Evolutionary conservation across 2,329 filamentous ascomycete genomes (phyloP).

Genomic region (Chrysosporium queenslandicum): DNA sequence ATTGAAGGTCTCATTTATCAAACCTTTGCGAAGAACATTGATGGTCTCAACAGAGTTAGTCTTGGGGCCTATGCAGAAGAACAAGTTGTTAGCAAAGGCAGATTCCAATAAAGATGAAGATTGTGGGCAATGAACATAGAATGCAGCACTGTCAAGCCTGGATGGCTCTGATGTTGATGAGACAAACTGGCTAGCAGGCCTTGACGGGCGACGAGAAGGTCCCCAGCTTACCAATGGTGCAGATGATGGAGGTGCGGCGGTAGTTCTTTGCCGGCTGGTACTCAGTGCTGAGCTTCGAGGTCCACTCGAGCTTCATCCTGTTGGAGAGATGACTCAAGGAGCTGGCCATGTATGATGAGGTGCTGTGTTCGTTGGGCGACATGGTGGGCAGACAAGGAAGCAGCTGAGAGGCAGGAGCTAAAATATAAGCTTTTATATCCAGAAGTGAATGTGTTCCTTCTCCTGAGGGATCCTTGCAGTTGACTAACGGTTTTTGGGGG

Average conservation of each 20-base stretch:
- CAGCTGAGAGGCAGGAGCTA: not conserved
- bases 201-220: not conserved
- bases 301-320: slow-evolving; percentile 61
- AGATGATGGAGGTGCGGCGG: slow-evolving; percentile 95
- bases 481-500: not conserved
- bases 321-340: slow-evolving; percentile 79
- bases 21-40: slow-evolving; percentile 72
- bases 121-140: no score
- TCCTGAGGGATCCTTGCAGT: not conserved
- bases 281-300: slow-evolving; percentile 76
- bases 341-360: slow-evolving; percentile 46
- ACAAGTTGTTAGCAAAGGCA: not conserved
- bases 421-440: slow-evolving; percentile 1
- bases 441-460: not conserved
- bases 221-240: slow-evolving; percentile 70
- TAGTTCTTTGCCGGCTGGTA: slow-evolving; percentile 80
- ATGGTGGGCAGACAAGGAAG: not conserved
- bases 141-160: not conserved
- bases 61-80: slow-evolving; percentile 59
- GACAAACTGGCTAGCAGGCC: not conserved
- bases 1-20: slow-evolving; percentile 16
- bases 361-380: not conserved
- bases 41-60: slow-evolving; percentile 97
- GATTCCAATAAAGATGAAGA: not conserved
- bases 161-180: not conserved